Conservation (phyloP, 2,329 filamentous ascomycete genomes). For the Xylariaceae sp. region DNA sequence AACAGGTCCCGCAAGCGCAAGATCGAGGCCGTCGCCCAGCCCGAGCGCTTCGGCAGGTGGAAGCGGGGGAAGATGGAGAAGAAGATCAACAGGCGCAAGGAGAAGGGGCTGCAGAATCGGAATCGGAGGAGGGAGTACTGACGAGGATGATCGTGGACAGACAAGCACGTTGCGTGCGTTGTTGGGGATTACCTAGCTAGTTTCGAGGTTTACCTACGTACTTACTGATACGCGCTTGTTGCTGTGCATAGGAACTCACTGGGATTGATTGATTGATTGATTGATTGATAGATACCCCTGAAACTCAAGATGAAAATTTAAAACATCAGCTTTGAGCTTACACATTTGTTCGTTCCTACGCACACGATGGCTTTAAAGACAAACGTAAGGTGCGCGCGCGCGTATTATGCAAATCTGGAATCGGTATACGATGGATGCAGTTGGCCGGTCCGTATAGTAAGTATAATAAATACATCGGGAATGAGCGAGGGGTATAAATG, state of each 20-base stretch:
- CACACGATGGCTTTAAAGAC: no score
- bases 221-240: no score
- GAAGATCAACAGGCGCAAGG: constrained; percentile 82
- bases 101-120: constrained; percentile 73
- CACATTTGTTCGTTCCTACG: no score
- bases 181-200: no score
- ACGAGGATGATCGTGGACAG: constrained; percentile 25
- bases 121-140: constrained; percentile 73
- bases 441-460: no score
- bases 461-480: no score
- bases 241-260: no score
- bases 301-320: not conserved
- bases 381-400: no score
- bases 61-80: constrained; percentile 84
- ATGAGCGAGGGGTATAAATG: no score
- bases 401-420: no score
- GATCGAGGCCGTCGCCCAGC: constrained; percentile 82
- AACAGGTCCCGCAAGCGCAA: constrained; percentile 81
- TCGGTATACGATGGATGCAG: no score
- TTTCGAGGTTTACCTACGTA: not conserved
- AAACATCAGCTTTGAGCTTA: not conserved
- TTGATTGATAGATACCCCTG: no score
- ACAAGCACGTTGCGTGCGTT: not conserved
- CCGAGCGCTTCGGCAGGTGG: constrained; percentile 74
- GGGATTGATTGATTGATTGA: not conserved